A percentile compares a stretch with the other conserved stretches of the same genome.
Evolutionary conservation across 495 filamentous ascomycete genomes (phyloP).

Genomic region (Aspergillus olivimuriae): DNA sequence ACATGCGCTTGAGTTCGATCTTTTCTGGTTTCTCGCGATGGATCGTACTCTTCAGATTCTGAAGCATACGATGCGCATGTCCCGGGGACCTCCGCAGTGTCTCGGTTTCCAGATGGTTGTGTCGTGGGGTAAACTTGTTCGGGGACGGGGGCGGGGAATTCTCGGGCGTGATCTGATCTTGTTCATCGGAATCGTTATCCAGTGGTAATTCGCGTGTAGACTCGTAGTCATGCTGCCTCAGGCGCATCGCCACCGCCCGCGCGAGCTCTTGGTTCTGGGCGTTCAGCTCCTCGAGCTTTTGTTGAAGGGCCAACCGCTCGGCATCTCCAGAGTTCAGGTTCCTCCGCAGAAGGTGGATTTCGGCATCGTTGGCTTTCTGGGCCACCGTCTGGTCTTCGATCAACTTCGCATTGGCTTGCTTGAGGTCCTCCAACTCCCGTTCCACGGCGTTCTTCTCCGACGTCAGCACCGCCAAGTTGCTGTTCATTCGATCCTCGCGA

Average conservation of each 20-base stretch:
- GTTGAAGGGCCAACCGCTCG: constrained; percentile 67
- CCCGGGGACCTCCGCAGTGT: constrained; percentile 88
- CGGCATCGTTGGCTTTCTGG: constrained; percentile 81
- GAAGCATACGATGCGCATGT: constrained; percentile 93
- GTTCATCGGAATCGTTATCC: constrained; percentile 57
- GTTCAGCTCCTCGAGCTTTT: constrained; percentile 77
- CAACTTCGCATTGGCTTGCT: constrained; percentile 67
- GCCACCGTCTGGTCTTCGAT: constrained; percentile 67
- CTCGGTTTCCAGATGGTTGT: constrained; percentile 85
- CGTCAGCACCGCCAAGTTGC: constrained; percentile 57
- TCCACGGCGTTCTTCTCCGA: constrained; percentile 71
- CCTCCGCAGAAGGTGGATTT: constrained; percentile 71
- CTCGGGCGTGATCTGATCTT: constrained; percentile 72
- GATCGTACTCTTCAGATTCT: constrained; percentile 87
- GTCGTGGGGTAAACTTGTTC: constrained; percentile 81
- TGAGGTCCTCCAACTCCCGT: constrained; percentile 83
- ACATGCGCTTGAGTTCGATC: no score
- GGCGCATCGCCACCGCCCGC: constrained; percentile 66
- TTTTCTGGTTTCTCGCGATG: constrained; percentile 98
- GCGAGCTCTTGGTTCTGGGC: constrained; percentile 86
- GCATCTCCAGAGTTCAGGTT: constrained; percentile 65
- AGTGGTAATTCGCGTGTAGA: constrained; percentile 49
- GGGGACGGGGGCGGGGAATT: constrained; percentile 87
- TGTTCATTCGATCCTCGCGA: constrained; percentile 72
- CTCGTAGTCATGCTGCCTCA: constrained; percentile 58